Percentiles rank a stretch among this genome's conserved stretches.
These are phyloP conservation scores for Plantago rigida DNA, from an alignment of 305 asterid genomes.

Conservation along the genomic window DNA sequence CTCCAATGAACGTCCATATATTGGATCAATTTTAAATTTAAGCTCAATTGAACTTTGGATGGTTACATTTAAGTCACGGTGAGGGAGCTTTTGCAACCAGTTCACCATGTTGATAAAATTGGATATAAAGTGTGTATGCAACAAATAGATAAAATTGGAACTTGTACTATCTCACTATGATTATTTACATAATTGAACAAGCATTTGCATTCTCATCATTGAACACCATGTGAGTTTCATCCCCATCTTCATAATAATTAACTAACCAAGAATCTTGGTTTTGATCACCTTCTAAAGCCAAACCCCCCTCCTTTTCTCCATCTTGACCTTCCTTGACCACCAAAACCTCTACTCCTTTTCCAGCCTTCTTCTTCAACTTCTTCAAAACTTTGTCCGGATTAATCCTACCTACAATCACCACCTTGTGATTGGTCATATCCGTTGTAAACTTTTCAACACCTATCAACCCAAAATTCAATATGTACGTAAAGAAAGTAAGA, in stretches of 20 bases:
- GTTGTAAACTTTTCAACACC: slow-evolving; percentile 58
- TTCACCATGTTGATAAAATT: too few relatives aligned
- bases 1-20: too few relatives aligned
- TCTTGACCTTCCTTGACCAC: slow-evolving; percentile 26
- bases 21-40: too few relatives aligned
- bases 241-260: slow-evolving; percentile 33
- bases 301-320: slow-evolving; percentile 21
- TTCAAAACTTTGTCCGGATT: slow-evolving; percentile 45
- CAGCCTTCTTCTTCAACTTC: slow-evolving; percentile 54
- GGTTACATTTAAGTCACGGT: too few relatives aligned
- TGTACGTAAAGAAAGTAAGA: background rate
- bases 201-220: slow-evolving; percentile 74
- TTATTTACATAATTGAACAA: slow-evolving; percentile 50
- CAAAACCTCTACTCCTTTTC: slow-evolving; percentile 47
- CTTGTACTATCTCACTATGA: background rate
- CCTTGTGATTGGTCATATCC: slow-evolving; percentile 49
- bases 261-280: slow-evolving; percentile 28
- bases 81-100: too few relatives aligned
- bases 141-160: too few relatives aligned
- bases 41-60: too few relatives aligned
- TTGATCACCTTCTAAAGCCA: slow-evolving; percentile 18
- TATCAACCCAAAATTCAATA: slow-evolving; percentile 15
- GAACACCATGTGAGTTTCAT: slow-evolving; percentile 39
- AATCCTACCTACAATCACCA: slow-evolving; percentile 44
- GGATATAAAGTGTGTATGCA: too few relatives aligned